Base-by-base conservation (phyloP, 2,329 filamentous ascomycete genomes). In the Cyphellophora attinorum region DNA sequence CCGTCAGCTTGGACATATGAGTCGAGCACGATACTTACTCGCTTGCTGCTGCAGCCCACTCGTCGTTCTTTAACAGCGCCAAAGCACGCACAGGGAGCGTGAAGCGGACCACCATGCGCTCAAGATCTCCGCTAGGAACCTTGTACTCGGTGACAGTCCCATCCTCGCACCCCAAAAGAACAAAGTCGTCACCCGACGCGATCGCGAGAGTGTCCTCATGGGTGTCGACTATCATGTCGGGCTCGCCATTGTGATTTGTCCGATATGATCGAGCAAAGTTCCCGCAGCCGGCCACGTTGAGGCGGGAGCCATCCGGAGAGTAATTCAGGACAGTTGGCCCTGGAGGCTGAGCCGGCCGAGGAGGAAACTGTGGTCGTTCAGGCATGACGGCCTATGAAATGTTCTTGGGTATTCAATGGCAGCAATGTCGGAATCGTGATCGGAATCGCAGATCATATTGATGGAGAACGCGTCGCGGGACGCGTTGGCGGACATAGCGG, bases 31-130 rank as follows among this genome's bases (percentile, higher is more conserved):
- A 6, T 28, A 62, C 73, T 47, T 58, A 78, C 74, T 96, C 93
- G 67, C 88, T 95, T n/a, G 88, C 86, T 16, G 96, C 85, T 18
- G 91, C 91, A 45, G 81, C 84, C 88, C 86, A 96, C 50, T 83
- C 74, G 0, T 75, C 72, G 54, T 96, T 83, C 2, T 76, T 73
- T 2, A 85, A 88, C 11, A 98, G 65, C 3, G 84, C 79, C 34
- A 98, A 68, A 56, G 95, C 86, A 51, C 91, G 76, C 19, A 95
- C 76, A 1, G 91, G 85, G 3, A 95, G 65, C n/a, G 85, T 79
- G 38, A 80, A 84, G 45, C 91, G 79, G 16, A 86, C 72, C 33
- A 98, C 72, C 46, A 93, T 81, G 40, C 80, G 79, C 42, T 93
- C 84, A 60, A 93, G 85, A 38, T 56, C 52, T 11, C 61, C 62